A percentile compares a stretch with the other conserved stretches of the same genome.
These are phyloP conservation scores for Dryas alaskensis DNA, from an alignment of 306 rosid species.

Conservation along the genomic window DNA sequence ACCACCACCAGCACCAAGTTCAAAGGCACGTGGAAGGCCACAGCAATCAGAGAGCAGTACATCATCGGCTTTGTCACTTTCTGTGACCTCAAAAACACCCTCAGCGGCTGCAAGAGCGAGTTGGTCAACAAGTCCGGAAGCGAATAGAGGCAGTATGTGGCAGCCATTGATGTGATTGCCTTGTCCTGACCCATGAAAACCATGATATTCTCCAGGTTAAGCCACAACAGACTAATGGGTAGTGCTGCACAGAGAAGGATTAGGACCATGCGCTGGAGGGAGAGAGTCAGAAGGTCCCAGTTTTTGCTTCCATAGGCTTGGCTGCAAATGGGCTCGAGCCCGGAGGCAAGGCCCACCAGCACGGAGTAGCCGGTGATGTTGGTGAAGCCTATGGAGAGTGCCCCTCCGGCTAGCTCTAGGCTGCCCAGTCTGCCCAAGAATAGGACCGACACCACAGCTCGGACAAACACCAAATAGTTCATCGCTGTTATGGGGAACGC, in stretches of 20 bases:
- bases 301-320: slow-evolving; percentile 86
- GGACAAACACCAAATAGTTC: slow-evolving; percentile 64
- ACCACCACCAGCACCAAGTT: slow-evolving; percentile 49
- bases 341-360: slow-evolving; percentile 78
- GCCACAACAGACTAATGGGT: slow-evolving; percentile 75
- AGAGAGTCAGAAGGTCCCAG: slow-evolving; percentile 64
- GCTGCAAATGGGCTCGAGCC: slow-evolving; percentile 87
- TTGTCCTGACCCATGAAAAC: slow-evolving; percentile 71
- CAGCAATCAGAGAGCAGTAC: slow-evolving; percentile 81
- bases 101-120: slow-evolving; percentile 66
- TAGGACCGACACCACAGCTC: slow-evolving; percentile 72
- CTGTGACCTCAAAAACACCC: slow-evolving; percentile 72
- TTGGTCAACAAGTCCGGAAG: slow-evolving; percentile 80
- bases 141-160: slow-evolving; percentile 65
- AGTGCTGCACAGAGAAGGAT: slow-evolving; percentile 61
- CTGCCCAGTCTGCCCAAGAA: slow-evolving; percentile 81
- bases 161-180: slow-evolving; percentile 63
- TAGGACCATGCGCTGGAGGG: slow-evolving; percentile 80
- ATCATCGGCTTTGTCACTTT: slow-evolving; percentile 81
- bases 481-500: slow-evolving; percentile 73
- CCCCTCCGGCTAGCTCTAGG: slow-evolving; percentile 94
- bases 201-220: slow-evolving; percentile 71
- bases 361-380: slow-evolving; percentile 99
- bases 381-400: slow-evolving; percentile 91
- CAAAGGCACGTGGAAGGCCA: slow-evolving; percentile 65